Evolutionary conservation across 345 rosid species (phyloP).

Genomic region (Corchorus capsularis): DNA sequence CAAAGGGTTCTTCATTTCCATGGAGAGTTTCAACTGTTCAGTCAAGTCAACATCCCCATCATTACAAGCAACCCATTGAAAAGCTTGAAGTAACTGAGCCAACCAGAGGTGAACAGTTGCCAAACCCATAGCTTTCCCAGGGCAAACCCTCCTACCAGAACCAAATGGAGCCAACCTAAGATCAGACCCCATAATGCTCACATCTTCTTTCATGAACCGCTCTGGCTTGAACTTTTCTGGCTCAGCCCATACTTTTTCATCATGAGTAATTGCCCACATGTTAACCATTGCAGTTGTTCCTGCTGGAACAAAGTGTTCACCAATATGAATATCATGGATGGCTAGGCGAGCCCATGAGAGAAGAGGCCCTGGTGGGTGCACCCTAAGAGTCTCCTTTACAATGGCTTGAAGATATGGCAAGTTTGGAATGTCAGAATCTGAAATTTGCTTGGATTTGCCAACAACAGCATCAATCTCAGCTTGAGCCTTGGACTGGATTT

Average conservation of each 20-base stretch:
- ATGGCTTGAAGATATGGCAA: slow-evolving; percentile 64
- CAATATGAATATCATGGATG: slow-evolving; percentile 63
- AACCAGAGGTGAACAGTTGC: slow-evolving; percentile 62
- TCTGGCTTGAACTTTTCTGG: slow-evolving; percentile 67
- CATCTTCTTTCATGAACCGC: slow-evolving; percentile 40
- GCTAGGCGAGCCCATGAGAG: slow-evolving; percentile 91
- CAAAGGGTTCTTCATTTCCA: slow-evolving; percentile 66
- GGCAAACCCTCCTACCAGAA: slow-evolving; percentile 70
- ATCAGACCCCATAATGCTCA: slow-evolving; percentile 61
- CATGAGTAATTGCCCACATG: slow-evolving; percentile 93
- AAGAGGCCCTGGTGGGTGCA: slow-evolving; percentile 91
- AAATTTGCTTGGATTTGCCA: slow-evolving; percentile 34
- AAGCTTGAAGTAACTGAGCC: slow-evolving; percentile 53
- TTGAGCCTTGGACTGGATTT: slow-evolving; percentile 59
- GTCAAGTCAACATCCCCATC: slow-evolving; percentile 42
- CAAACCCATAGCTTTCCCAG: slow-evolving; percentile 68
- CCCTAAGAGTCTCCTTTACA: slow-evolving; percentile 74
- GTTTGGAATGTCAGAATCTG: slow-evolving; percentile 58
- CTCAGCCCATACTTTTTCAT: slow-evolving; percentile 49
- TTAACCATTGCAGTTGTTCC: slow-evolving; percentile 92
- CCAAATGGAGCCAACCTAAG: slow-evolving; percentile 74
- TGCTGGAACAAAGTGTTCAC: slow-evolving; percentile 57
- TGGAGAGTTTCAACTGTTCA: slow-evolving; percentile 55
- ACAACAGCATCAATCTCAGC: slow-evolving; percentile 54
- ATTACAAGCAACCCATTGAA: slow-evolving; percentile 44